These are phyloP conservation scores for Solanum hybrid DNA, from an alignment of 305 asterid genomes.

Conservation along the genomic window DNA sequence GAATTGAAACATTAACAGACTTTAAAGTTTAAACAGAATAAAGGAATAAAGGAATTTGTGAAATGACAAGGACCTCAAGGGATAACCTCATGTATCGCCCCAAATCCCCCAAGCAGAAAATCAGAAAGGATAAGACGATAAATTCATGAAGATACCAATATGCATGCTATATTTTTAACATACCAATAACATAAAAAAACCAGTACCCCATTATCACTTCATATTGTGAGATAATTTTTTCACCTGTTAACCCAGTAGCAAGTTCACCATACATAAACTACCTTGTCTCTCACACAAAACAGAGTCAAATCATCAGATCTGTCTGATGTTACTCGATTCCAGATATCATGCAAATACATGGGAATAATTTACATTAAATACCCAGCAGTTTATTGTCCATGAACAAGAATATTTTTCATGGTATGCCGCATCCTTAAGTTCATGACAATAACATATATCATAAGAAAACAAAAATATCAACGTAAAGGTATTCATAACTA, in stretches of 20 bases:
- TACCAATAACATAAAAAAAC: not conserved
- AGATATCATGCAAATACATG: not conserved
- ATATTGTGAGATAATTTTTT: not conserved
- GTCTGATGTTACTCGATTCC: not conserved
- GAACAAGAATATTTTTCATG: not conserved
- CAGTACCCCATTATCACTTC: not conserved
- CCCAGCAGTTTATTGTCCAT: not conserved
- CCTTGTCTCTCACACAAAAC: not conserved
- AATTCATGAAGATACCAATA: not conserved
- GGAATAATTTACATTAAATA: not conserved
- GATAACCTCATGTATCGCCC: not conserved
- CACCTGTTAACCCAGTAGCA: not conserved
- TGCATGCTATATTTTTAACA: not conserved
- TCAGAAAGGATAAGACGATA: not conserved
- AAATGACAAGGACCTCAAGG: conserved; percentile 5
- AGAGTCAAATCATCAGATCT: not conserved
- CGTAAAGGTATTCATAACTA: not conserved
- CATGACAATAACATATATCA: not conserved
- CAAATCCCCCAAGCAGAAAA: not conserved
- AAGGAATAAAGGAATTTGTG: not conserved
- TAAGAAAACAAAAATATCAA: not conserved
- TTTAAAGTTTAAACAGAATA: not conserved
- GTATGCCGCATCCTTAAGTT: not conserved
- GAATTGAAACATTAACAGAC: not conserved
- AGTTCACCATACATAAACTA: not conserved